These are phyloP conservation scores for Francoa sonchifolia DNA, from an alignment of 441 rosid species.

Conservation along the genomic window DNA sequence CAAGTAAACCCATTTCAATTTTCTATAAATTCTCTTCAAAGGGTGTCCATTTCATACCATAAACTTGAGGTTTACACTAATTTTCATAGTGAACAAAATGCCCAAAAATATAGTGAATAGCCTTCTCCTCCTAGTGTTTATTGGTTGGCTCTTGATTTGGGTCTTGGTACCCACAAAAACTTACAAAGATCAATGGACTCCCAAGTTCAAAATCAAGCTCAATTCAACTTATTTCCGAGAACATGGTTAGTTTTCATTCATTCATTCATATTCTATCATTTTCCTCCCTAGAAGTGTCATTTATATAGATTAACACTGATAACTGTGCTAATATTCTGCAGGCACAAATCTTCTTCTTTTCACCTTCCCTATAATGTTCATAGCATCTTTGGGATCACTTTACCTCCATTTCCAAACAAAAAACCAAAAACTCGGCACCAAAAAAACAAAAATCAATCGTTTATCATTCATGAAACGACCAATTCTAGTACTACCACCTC, in stretches of 20 bases:
- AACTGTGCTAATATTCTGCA: neutral
- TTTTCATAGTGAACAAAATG: too few species aligned
- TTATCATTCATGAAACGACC: slow-evolving; percentile 19
- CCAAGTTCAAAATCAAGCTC: slow-evolving; percentile 12
- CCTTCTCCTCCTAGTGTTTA: slow-evolving; percentile 13
- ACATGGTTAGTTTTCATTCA: slow-evolving; percentile 21
- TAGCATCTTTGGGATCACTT: slow-evolving; percentile 35
- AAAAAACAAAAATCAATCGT: neutral
- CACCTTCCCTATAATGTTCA: slow-evolving; percentile 36
- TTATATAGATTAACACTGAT: neutral
- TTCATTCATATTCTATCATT: neutral
- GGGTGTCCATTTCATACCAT: neutral
- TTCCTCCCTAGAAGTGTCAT: neutral
- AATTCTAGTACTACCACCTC: slow-evolving; percentile 36
- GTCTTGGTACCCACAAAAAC: slow-evolving; percentile 29
- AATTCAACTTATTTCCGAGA: slow-evolving; percentile 24
- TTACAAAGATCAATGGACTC: slow-evolving; percentile 20
- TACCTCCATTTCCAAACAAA: slow-evolving; percentile 31
- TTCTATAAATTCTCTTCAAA: neutral
- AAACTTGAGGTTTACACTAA: too few species aligned
- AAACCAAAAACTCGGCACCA: slow-evolving; percentile 10
- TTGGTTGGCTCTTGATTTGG: slow-evolving; percentile 41
- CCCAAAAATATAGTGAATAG: slow-evolving; percentile 6
- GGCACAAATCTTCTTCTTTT: slow-evolving; percentile 37
- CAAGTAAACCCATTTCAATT: neutral